Base-by-base conservation (phyloP, 352 stramenopile genomes). In the Globisporangium canariense region DNA sequence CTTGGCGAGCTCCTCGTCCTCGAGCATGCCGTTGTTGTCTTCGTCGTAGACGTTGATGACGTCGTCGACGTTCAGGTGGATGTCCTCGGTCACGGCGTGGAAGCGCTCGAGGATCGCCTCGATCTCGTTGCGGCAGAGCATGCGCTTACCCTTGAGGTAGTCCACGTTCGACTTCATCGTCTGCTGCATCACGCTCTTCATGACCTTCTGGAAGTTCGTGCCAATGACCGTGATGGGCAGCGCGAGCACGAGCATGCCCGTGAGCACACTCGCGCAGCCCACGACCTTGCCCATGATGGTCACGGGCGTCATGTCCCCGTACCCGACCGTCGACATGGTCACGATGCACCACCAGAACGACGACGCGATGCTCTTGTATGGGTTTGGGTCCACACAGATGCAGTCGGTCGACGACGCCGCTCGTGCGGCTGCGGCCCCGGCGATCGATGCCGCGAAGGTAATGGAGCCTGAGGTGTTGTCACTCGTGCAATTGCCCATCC, bases 241-340 rank as follows among this genome's bases (percentile, higher is more conserved):
- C n/a, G 90, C 89, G 2, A 97, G 70, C 49, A 95, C 83, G 13
- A 97, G 74, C 75, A 96, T 92, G 16, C 90, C 90, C 10, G 76
- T 91, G 43, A 97, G 71, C 32, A 95, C 81, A 8, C 76, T 87
- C 34, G 76, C 70, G 22, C 78, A 80, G 47, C 87, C 89, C 7
- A 97, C 69, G 16, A 96, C 59, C 52, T 91, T 88, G 5, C 89
- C 90, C 3, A 66, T 20, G 30, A 81, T 70, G 11, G 88, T 94
- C 64, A 92, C 84, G 3, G 90, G 89, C 2, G 76, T 86, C 74
- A 94, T 88, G 57, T 97, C 90, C 1, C 90, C 90, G 58, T 97
- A 97, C 1, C 90, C 90, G 3, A 97, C 88, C 0, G 90, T 97
- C 25, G 90, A 97, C 80, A 96, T 94, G n/a, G 89, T 97, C 59